Evolutionary conservation across 2,329 filamentous ascomycete genomes (phyloP).

Genomic region (Triangularia setosa): DNA sequence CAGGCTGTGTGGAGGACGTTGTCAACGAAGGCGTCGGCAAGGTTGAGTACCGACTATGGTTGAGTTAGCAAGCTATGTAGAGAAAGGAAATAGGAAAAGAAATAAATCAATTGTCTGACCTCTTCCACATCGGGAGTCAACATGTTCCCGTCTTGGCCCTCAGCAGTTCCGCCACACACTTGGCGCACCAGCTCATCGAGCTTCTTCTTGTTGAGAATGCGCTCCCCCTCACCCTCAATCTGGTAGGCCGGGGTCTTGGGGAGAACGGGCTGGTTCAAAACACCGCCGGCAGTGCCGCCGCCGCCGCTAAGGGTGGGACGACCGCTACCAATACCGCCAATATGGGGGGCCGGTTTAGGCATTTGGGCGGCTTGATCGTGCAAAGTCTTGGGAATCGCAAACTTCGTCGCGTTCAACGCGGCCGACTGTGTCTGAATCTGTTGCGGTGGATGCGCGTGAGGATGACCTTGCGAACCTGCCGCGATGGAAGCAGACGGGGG

Average conservation of each 20-base stretch:
- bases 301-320: conserved; percentile 84
- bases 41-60: conserved; percentile 71
- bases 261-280: conserved; percentile 84
- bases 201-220: conserved; percentile 96
- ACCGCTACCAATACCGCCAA: conserved; percentile 55
- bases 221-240: conserved; percentile 86
- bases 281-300: conserved; percentile 70
- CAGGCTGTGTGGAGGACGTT: conserved; percentile 83
- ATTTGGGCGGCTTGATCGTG: conserved; percentile 62
- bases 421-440: conserved; percentile 22
- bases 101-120: conserved; percentile 48
- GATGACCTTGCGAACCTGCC: conserved; percentile 39
- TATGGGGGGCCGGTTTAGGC: conserved; percentile 69
- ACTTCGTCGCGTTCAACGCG: conserved; percentile 50
- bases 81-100: conserved; percentile 3
- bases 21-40: conserved; percentile 94
- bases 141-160: conserved; percentile 69
- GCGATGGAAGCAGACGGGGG: conserved; percentile 28
- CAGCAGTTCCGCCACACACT: conserved; percentile 76
- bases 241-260: conserved; percentile 77
- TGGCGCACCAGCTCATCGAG: conserved; percentile 92
- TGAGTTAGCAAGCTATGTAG: background rate
- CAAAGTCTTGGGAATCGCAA: conserved; percentile 79
- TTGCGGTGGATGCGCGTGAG: conserved; percentile 46
- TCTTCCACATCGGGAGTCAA: conserved; percentile 94